Conservation (phyloP, 2,329 filamentous ascomycete genomes). For the Stylonectria norvegica region DNA sequence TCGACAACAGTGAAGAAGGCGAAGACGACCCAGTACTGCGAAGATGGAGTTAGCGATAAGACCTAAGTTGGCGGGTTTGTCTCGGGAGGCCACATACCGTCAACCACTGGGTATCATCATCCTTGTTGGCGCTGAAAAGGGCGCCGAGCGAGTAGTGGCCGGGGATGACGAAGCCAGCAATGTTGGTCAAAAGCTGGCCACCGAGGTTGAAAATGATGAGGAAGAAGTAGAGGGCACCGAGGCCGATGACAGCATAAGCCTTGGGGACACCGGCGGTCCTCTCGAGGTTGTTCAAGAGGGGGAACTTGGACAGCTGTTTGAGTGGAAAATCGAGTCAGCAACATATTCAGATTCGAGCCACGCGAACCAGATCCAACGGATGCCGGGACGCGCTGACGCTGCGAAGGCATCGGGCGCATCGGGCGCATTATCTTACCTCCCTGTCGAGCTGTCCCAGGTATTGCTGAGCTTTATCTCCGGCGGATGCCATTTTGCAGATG, state of each 20-base stretch:
- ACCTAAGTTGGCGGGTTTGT: slow-evolving; percentile 3
- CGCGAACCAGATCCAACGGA: slow-evolving; percentile 2
- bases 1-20: slow-evolving; percentile 79
- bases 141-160: slow-evolving; percentile 81
- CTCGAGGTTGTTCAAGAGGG: slow-evolving; percentile 78
- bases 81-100: slow-evolving; percentile 51
- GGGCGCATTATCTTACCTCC: slow-evolving; percentile 56
- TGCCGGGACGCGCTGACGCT: slow-evolving; percentile 16
- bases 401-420: slow-evolving; percentile 7
- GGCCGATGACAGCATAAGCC: slow-evolving; percentile 75
- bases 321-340: no score
- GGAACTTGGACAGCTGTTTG: slow-evolving; percentile 82
- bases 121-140: slow-evolving; percentile 67
- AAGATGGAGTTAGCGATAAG: slow-evolving; percentile 33
- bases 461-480: slow-evolving; percentile 73
- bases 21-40: slow-evolving; percentile 86
- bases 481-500: slow-evolving; percentile 51
- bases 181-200: slow-evolving; percentile 82
- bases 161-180: slow-evolving; percentile 78
- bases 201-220: slow-evolving; percentile 91
- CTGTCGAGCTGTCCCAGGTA: slow-evolving; percentile 78
- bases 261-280: slow-evolving; percentile 80
- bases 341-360: slow-evolving; percentile 4
- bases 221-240: slow-evolving; percentile 80
- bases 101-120: slow-evolving; percentile 79